Evolutionary conservation across 2,329 filamentous ascomycete genomes (phyloP), one percentile per base, ranked within the genome.

Genomic region (Pyricularia sp.): DNA sequence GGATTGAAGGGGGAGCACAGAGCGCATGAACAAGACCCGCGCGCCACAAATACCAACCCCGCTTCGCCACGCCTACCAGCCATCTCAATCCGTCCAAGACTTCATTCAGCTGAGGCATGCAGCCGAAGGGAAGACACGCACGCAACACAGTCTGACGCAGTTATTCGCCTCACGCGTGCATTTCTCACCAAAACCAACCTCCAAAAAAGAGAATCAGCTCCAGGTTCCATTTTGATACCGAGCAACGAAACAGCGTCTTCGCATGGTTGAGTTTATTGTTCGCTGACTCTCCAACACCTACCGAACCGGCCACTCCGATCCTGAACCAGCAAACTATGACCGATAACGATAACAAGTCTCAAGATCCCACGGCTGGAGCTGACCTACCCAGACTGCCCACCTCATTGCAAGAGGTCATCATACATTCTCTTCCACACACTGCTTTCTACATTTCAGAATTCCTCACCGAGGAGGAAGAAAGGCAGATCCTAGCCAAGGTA

Each of bases 401-500:
- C 49, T 79, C 74, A 59, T 79, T 88, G 30, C 79, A 85, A 62
- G 73, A 79, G 44, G 78, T 75, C 64, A 78, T 75, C 68, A 82
- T 93, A 66, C 67, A 74, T 8, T 70, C 70, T 35, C 78, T 92
- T 2, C 88, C 89, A 4, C 73, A 81, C 1, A 78, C 82, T 40
- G 89, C 91, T 64, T 96, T 88, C 78, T 97, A 97, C 77, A 88
- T 97, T 65, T 82, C 91, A 8, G 81, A 93, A 73, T 97, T 97
- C 77, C 88, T 97, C 73, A 88, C 83, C 4, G 75, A 79, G 65
- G 84, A 88, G 60, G 92, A 97, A 75, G 91, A 96, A 77, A 74
- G 78, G 35, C 72, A 77, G 8, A 83, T 97, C 8, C 77, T 96
- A 62, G 77, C 85, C 64, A 94, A 91, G 80, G 90, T 89, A 71